A percentile compares a stretch with the other conserved stretches of the same genome.
Conservation (phyloP, 140 eudicot genomes). For the Ambrosia hybrid region DNA sequence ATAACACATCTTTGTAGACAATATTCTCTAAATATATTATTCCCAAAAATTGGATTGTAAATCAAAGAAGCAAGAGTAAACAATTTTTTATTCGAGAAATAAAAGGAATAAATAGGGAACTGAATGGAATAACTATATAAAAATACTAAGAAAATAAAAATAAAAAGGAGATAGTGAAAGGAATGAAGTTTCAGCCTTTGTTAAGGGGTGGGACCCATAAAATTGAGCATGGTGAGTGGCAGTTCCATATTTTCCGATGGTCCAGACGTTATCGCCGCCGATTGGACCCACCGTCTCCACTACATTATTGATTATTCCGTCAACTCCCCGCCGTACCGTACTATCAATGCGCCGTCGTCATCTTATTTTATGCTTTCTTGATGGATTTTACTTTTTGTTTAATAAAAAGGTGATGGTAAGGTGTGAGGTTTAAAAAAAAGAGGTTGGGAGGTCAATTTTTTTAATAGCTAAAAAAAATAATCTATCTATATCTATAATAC, state of each 20-base stretch:
- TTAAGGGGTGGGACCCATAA: conserved; percentile 14
- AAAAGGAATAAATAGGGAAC: conserved; percentile 28
- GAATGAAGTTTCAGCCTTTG: conserved; percentile 26
- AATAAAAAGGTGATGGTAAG: too few relatives aligned
- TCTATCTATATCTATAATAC: too few relatives aligned
- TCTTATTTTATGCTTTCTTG: neutral
- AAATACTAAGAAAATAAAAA: neutral
- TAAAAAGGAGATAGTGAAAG: neutral
- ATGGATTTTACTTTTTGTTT: too few relatives aligned
- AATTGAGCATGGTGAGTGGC: neutral
- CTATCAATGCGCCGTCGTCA: conserved; percentile 11
- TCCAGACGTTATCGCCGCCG: conserved; percentile 23
- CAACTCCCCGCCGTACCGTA: conserved; percentile 28
- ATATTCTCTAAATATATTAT: conserved; percentile 12
- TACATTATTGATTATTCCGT: conserved; percentile 8
- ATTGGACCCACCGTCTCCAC: conserved; percentile 33
- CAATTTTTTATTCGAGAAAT: neutral
- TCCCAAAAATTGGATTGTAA: neutral
- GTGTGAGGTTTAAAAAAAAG: too few relatives aligned
- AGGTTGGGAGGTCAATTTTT: too few relatives aligned
- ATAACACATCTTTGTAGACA: conserved; percentile 2
- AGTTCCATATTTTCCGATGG: conserved; percentile 30
- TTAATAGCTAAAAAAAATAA: too few relatives aligned
- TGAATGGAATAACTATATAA: conserved; percentile 9
- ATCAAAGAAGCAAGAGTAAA: conserved; percentile 15